Evolutionary conservation across 2,329 filamentous ascomycete genomes (phyloP), one percentile per base, ranked within the genome.

Genomic region (Fusarium sp.): DNA sequence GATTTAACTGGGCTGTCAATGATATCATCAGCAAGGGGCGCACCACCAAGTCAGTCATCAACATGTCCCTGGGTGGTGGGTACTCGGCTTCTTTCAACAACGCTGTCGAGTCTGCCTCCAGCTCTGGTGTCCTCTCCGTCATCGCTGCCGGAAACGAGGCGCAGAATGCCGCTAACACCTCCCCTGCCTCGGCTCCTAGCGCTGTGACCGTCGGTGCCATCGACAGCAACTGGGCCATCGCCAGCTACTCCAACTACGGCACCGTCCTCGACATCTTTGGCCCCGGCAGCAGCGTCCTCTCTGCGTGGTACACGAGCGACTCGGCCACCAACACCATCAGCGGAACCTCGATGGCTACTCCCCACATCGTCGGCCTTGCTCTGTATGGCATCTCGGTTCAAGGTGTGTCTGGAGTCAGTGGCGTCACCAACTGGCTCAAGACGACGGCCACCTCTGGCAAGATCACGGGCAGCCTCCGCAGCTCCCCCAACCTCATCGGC

Each of bases 281-380:
- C 6, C 87, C 88, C 3, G 88, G 88, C 22, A 79, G 82, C 47
- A 74, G 71, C 68, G 81, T 90, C 63, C 78, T 86, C 6, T 88
- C 85, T 52, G 80, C 89, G 7, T 90, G 86, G 86, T 85, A 84
- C 74, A 82, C 84, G 66, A 78, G 80, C 79, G 83, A 79, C 66
- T 82, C 79, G 18, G 85, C 87, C 54, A 86, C 80, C 63, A 84
- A 84, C 72, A 84, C 79, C 56, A 85, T 91, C 78, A 88, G 85
- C 16, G 91, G 91, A 38, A 93, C 91, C 13, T 90, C 87, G n/a
- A 92, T 92, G 90, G 89, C 91, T 5, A 82, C 85, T 5, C 91
- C 91, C 1, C 90, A 92, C 78, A 84, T 92, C 68, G 85, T 87
- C 35, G 91, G 91, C 29, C 83, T 93, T 27, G 89, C 74, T 25